phyloP scores from a whole-genome alignment of 2,329 filamentous ascomycete species.

The Ilyonectria robusta region DNA sequence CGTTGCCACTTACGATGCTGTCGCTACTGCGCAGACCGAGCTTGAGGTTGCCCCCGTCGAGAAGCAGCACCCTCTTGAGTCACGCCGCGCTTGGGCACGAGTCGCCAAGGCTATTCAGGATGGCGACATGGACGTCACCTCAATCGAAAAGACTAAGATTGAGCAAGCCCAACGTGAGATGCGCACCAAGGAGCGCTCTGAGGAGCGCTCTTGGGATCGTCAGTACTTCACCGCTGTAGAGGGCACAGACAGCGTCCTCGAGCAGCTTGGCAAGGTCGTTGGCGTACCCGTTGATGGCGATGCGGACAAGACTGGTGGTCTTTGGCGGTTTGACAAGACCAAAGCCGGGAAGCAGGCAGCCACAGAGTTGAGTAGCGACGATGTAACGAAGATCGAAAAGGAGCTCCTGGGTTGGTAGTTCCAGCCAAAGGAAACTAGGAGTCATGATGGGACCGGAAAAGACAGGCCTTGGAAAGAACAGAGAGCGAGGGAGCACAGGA shows the following conservation, averaged over 20 bases:
- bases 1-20: constrained; percentile 74
- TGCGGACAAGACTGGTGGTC: constrained; percentile 71
- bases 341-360: constrained; percentile 58
- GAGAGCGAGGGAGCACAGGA: not conserved
- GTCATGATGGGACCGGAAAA: constrained; percentile 12
- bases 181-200: constrained; percentile 81
- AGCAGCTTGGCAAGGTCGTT: constrained; percentile 60
- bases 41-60: constrained; percentile 81
- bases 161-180: constrained; percentile 87
- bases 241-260: constrained; percentile 61
- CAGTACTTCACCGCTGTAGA: constrained; percentile 80
- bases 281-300: constrained; percentile 67
- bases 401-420: constrained; percentile 58
- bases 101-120: constrained; percentile 85
- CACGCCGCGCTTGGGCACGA: constrained; percentile 87
- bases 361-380: constrained; percentile 56
- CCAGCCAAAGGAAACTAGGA: constrained; percentile 19
- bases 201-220: constrained; percentile 83
- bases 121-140: constrained; percentile 87
- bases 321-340: constrained; percentile 71
- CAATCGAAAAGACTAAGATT: constrained; percentile 86
- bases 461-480: constrained; percentile 11
- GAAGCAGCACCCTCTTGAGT: constrained; percentile 88
- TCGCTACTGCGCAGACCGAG: constrained; percentile 71
- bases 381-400: constrained; percentile 61